Evolutionary conservation across 129 eudicot genomes (phyloP), one percentile per base, ranked within the genome.

Genomic region (Artemisia annua): DNA sequence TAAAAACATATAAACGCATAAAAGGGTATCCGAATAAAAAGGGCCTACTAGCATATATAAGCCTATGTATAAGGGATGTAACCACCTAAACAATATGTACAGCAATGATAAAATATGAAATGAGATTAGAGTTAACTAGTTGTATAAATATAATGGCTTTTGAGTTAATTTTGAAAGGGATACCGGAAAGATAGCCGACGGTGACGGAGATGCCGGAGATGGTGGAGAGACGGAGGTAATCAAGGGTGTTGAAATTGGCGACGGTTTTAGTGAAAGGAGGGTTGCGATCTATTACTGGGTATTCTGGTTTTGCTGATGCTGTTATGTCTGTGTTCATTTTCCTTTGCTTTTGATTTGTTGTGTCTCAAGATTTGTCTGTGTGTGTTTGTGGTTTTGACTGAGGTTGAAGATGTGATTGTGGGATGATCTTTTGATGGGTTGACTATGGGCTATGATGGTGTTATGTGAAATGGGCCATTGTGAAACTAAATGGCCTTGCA

Each of bases 111-210:
- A 24, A n/a, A 56, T 13, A 7, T 19, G 66, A 75, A 75, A 4
- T 4, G 19, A 53, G 52, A 71, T 50, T 16, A 22, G n/a, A n/a
- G 4, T 4, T 30, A 12, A 12, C 48, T n/a, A 5, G 12, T 28
- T 1, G 6, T 46, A 52, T 48, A 48, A 1, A 48, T 52, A 61
- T 20, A 54, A 26, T 17, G 44, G n/a, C 48, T 62, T 8, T 49
- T 2, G 48, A 12, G 10, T 39, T 1, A 8, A 39, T 1, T 39
- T 52, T 4, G 0, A 16, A 4, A 4, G 7, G 19, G 17, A 15
- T 59, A 94, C 98, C 98, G 48, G 97, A 90, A 62, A 94, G 90
- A 80, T 94, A 94, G 28, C 97, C 98, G 83, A 94, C 97, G 90
- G 96, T 89, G 93, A 87, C 89, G 81, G 96, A 88, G 78, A 90